Conservation (phyloP, 768 basidiomycete genomes). For the Termitomyces sp. region DNA sequence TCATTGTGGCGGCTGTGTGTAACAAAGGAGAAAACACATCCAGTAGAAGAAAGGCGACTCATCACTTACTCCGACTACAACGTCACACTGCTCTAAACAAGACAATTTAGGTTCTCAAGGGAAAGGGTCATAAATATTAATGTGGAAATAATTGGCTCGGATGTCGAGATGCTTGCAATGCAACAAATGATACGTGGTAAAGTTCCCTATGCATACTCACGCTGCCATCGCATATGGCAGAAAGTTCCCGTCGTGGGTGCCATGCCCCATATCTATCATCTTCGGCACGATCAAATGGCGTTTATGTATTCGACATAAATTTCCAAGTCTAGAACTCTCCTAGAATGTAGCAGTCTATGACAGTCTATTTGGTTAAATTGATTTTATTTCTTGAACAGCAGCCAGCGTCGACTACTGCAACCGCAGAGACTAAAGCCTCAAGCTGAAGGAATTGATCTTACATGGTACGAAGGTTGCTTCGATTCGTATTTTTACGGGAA, state of each 20-base stretch:
- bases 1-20: not conserved
- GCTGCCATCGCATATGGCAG: not conserved
- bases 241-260: not conserved
- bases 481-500: not conserved
- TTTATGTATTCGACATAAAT: not conserved
- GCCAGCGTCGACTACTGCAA: no score
- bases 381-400: not conserved
- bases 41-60: not conserved
- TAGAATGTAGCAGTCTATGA: not conserved
- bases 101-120: not conserved
- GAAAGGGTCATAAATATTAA: not conserved
- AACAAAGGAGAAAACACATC: not conserved
- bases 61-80: not conserved
- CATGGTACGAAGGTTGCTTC: not conserved
- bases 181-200: not conserved
- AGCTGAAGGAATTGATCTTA: not conserved
- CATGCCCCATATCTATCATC: not conserved
- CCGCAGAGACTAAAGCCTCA: not conserved
- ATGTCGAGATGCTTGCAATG: not conserved
- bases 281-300: not conserved
- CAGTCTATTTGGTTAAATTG: not conserved
- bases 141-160: not conserved
- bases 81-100: not conserved
- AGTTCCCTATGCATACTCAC: not conserved
- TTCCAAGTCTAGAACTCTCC: not conserved